Evolutionary conservation across 345 rosid species (phyloP).

Genomic region (Zanthoxylum bungeanum): DNA sequence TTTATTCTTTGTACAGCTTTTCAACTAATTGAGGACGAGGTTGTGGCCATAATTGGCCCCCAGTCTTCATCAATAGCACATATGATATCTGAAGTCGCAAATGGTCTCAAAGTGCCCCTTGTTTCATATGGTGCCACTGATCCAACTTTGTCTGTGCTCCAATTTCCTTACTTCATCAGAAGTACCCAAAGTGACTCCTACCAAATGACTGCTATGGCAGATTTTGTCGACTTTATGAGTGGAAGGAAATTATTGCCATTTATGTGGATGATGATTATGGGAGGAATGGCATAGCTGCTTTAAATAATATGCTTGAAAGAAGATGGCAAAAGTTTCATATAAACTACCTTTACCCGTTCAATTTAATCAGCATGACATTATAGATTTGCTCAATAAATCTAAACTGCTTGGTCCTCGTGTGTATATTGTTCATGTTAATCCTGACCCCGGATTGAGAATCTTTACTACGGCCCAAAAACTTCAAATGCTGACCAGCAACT

Average conservation of each 20-base stretch:
- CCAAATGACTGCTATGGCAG: slow-evolving; percentile 84
- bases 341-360: slow-evolving; percentile 52
- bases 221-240: slow-evolving; percentile 55
- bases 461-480: slow-evolving; percentile 54
- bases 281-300: slow-evolving; percentile 65
- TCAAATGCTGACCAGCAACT: slow-evolving; percentile 63
- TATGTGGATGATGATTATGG: slow-evolving; percentile 78
- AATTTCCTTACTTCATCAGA: slow-evolving; percentile 73
- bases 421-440: slow-evolving; percentile 69
- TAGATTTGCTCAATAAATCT: slow-evolving; percentile 42
- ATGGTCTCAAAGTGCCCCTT: slow-evolving; percentile 70
- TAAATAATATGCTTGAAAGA: slow-evolving; percentile 54
- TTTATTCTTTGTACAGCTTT: slow-evolving; percentile 48
- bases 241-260: slow-evolving; percentile 75
- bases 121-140: slow-evolving; percentile 88
- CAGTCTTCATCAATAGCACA: slow-evolving; percentile 79
- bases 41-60: slow-evolving; percentile 76
- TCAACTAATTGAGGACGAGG: slow-evolving; percentile 56
- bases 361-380: slow-evolving; percentile 34
- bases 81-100: slow-evolving; percentile 52
- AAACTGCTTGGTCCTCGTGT: slow-evolving; percentile 62
- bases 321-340: slow-evolving; percentile 41
- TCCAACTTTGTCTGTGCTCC: slow-evolving; percentile 82
- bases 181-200: slow-evolving; percentile 65
- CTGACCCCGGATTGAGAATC: slow-evolving; percentile 61